These are phyloP conservation scores for Triticum turgidum DNA, from an alignment of 176 grass and related monocot genomes.

Conservation along the genomic window DNA sequence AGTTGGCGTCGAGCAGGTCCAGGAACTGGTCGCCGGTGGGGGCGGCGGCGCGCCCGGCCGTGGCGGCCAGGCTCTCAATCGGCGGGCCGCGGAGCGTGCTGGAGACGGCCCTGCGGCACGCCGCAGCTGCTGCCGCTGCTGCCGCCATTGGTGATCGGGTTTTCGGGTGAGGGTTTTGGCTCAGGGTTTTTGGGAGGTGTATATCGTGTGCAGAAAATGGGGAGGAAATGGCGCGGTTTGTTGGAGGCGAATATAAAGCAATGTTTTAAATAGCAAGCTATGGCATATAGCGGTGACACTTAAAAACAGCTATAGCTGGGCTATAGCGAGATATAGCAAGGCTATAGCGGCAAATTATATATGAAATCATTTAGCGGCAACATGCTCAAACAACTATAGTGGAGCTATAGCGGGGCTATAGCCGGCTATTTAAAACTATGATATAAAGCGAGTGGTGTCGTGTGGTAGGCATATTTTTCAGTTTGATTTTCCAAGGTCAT, in stretches of 20 bases:
- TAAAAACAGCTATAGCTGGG: too few species aligned
- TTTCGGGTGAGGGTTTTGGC: background rate
- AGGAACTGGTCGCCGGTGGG: constrained; percentile 2
- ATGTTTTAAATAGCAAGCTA: too few species aligned
- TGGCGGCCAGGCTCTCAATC: background rate
- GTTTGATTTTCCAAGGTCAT: too few species aligned
- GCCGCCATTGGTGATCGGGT: constrained; percentile 8
- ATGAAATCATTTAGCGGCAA: too few species aligned
- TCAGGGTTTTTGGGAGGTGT: background rate
- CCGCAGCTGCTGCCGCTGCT: background rate
- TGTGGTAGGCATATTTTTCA: background rate
- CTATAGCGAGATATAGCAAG: too few species aligned
- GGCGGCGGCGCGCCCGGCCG: too few species aligned
- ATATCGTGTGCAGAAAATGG: background rate
- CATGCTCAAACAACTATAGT: too few species aligned
- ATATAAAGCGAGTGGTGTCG: background rate
- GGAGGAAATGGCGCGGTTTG: background rate
- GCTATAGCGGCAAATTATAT: too few species aligned
- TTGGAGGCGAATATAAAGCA: background rate
- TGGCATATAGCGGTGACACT: too few species aligned
- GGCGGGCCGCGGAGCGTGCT: constrained; percentile 42
- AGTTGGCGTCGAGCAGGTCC: constrained; percentile 7
- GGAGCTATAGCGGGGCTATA: too few species aligned
- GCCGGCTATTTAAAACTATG: too few species aligned
- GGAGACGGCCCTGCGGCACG: background rate